phyloP scores from a whole-genome alignment of 257 asterid genomes.

The Striga asiatica region DNA sequence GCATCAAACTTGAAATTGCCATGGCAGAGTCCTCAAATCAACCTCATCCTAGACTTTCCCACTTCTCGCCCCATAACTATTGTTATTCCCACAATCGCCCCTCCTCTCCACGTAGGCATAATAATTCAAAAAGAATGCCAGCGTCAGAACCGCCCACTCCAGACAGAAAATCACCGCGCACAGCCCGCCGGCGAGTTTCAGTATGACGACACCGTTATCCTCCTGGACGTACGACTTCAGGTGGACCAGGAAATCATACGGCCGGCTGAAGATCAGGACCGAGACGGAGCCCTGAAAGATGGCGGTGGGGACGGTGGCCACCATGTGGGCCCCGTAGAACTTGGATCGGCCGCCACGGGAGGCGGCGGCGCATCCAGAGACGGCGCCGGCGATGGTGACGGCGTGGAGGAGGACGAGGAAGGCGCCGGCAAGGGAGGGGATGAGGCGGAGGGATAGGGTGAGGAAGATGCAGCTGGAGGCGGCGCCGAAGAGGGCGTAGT shows the following conservation, averaged over 20 bases:
- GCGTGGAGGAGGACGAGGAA: slow-evolving; percentile 68
- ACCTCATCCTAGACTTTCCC: slow-evolving; percentile 53
- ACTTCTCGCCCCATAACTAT: slow-evolving; percentile 23
- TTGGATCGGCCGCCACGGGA: slow-evolving; percentile 40
- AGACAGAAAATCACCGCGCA: slow-evolving; percentile 56
- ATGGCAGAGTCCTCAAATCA: slow-evolving; percentile 60
- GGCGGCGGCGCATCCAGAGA: slow-evolving; percentile 65
- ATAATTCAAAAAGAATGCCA: slow-evolving; percentile 71
- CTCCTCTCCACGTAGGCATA: slow-evolving; percentile 50
- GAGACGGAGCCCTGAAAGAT: slow-evolving; percentile 86
- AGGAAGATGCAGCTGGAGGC: slow-evolving; percentile 78
- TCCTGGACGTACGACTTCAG: slow-evolving; percentile 72
- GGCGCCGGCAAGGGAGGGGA: slow-evolving; percentile 48
- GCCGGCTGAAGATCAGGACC: slow-evolving; percentile 62
- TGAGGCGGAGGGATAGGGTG: slow-evolving; percentile 60
- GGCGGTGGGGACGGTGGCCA: slow-evolving; percentile 72
- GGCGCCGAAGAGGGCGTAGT: slow-evolving; percentile 59
- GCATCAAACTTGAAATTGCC: slow-evolving; percentile 48
- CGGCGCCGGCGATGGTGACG: slow-evolving; percentile 54
- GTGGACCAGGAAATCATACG: slow-evolving; percentile 48
- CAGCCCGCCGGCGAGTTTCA: slow-evolving; percentile 67
- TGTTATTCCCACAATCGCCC: slow-evolving; percentile 2
- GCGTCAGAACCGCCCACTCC: slow-evolving; percentile 76
- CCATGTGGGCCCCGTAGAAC: slow-evolving; percentile 83
- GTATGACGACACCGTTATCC: slow-evolving; percentile 60